phyloP scores from a whole-genome alignment of 305 asterid species.

The Fraxinus albicans region DNA sequence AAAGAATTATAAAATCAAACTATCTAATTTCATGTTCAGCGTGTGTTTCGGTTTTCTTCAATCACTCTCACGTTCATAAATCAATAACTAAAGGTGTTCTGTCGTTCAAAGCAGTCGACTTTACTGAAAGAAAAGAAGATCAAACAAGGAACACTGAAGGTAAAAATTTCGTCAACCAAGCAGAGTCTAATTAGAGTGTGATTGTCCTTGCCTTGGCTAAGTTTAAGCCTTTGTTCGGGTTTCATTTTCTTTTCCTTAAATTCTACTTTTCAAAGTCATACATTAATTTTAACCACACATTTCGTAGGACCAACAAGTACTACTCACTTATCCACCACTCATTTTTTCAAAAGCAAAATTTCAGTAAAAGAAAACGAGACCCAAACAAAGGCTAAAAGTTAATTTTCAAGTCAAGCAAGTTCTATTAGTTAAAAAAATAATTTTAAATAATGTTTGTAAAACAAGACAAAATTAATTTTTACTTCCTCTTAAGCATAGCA shows the following conservation, averaged over 20 bases:
- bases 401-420: not conserved
- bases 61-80: not conserved
- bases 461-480: not conserved
- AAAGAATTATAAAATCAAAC: not conserved
- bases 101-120: not conserved
- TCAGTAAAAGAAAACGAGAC: not conserved
- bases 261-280: not conserved
- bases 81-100: not conserved
- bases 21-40: not conserved
- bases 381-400: not conserved
- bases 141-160: not conserved
- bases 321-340: not conserved
- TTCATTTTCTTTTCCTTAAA: not conserved
- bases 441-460: not conserved
- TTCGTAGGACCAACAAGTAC: not conserved
- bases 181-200: not conserved
- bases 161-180: not conserved
- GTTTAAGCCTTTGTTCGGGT: not conserved
- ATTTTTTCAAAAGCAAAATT: too few relatives aligned
- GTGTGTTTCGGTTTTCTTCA: not conserved
- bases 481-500: not conserved
- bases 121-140: not conserved
- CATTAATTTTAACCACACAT: too few relatives aligned
- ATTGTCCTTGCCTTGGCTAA: not conserved
- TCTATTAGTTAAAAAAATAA: not conserved